Conservation (phyloP, 2,329 filamentous ascomycete species). For the Dothideomycetes sp. region DNA sequence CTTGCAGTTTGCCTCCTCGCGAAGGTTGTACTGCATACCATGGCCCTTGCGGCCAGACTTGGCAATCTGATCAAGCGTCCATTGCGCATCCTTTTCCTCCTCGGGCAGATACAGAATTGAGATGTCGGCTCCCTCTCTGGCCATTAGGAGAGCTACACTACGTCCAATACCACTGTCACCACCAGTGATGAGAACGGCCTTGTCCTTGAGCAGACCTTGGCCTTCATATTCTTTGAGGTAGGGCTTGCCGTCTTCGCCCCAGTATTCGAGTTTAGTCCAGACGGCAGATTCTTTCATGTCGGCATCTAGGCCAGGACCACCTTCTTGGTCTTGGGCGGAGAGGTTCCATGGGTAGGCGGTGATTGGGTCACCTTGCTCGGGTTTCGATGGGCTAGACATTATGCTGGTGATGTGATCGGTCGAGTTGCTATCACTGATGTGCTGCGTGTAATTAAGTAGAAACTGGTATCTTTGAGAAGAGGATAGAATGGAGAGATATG, state of each 20-base stretch:
- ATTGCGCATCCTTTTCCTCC: slow-evolving; percentile 45
- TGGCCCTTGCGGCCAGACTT: slow-evolving; percentile 37
- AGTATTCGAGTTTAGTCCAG: slow-evolving; percentile 22
- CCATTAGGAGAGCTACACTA: slow-evolving; percentile 44
- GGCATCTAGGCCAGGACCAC: slow-evolving; percentile 20
- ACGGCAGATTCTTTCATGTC: slow-evolving; percentile 19
- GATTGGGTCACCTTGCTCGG: slow-evolving; percentile 11
- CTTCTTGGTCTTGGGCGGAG: slow-evolving; percentile 19
- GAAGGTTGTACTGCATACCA: slow-evolving; percentile 38
- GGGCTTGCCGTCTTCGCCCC: slow-evolving; percentile 20
- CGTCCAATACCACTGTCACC: slow-evolving; percentile 35
- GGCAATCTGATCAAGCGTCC: slow-evolving; percentile 42
- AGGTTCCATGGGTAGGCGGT: slow-evolving; percentile 17
- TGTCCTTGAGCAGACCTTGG: slow-evolving; percentile 21
- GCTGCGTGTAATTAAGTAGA: too few species aligned
- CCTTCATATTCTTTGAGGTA: slow-evolving; percentile 22
- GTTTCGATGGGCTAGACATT: neutral
- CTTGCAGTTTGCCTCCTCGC: slow-evolving; percentile 39
- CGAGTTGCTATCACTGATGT: too few species aligned
- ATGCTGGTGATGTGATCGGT: too few species aligned
- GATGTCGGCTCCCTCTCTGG: slow-evolving; percentile 46
- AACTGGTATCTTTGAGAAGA: too few species aligned
- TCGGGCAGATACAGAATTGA: slow-evolving; percentile 45
- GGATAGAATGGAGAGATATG: neutral
- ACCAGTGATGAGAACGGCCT: slow-evolving; percentile 17